A percentile compares a stretch with the other conserved stretches of the same genome.
Evolutionary conservation across 345 rosid genomes (phyloP).

Genomic region (Citrus sp.): DNA sequence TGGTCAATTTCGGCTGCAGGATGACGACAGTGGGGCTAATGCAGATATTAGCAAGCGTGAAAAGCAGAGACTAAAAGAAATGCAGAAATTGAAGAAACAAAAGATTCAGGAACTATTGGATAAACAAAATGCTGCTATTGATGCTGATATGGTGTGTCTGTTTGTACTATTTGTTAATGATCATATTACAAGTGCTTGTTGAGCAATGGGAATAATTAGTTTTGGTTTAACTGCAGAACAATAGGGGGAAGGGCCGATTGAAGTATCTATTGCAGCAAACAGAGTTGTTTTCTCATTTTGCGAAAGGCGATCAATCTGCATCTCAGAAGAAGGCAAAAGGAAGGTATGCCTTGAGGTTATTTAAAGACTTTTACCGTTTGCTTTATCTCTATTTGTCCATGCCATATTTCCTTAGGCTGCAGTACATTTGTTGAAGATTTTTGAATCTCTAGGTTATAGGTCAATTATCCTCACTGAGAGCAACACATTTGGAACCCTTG

Average conservation of each 20-base stretch:
- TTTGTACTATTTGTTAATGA: background rate
- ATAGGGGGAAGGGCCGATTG: slow-evolving; percentile 81
- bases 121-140: slow-evolving; percentile 83
- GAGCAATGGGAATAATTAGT: slow-evolving; percentile 1
- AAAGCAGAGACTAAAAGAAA: slow-evolving; percentile 76
- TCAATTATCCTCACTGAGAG: background rate
- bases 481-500: background rate
- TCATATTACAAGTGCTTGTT: background rate
- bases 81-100: slow-evolving; percentile 86
- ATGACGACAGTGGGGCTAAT: slow-evolving; percentile 34
- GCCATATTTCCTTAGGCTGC: background rate
- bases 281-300: slow-evolving; percentile 96
- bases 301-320: slow-evolving; percentile 76
- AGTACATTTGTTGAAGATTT: background rate
- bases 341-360: slow-evolving; percentile 44
- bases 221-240: slow-evolving; percentile 52
- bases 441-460: background rate
- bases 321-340: slow-evolving; percentile 76
- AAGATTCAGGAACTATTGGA: slow-evolving; percentile 94
- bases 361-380: background rate
- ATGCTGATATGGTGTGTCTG: slow-evolving; percentile 80
- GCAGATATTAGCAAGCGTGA: slow-evolving; percentile 79
- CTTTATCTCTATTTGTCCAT: background rate
- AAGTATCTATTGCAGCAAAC: slow-evolving; percentile 95
- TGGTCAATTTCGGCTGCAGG: slow-evolving; percentile 34